phyloP scores from a whole-genome alignment of 495 filamentous ascomycete species.

The Aspergillus sparsus region DNA sequence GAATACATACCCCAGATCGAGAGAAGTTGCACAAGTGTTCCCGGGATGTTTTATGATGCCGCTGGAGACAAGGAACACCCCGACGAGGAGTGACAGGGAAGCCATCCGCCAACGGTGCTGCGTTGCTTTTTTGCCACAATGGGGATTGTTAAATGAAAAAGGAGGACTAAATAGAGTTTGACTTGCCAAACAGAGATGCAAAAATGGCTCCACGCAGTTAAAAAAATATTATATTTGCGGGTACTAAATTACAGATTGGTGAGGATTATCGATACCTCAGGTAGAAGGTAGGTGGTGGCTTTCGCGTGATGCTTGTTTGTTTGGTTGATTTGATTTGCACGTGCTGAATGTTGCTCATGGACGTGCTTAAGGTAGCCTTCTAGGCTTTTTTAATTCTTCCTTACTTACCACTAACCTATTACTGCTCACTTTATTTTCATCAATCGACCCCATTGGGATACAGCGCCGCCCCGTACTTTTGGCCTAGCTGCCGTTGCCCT shows the following conservation, averaged over 20 bases:
- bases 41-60: constrained; percentile 23
- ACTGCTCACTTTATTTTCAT: no score
- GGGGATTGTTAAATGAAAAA: constrained; percentile 10
- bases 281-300: no score
- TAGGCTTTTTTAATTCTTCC: no score
- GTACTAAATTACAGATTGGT: no score
- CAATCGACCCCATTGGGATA: no score
- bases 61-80: constrained; percentile 16
- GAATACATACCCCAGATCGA: constrained; percentile 23
- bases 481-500: neutral
- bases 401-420: no score
- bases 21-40: constrained; percentile 19
- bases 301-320: no score
- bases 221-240: neutral
- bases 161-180: neutral
- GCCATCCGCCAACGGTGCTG: constrained; percentile 16
- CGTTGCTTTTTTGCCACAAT: constrained; percentile 3
- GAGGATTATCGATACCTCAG: no score
- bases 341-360: no score
- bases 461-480: neutral
- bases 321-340: no score
- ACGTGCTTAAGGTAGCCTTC: no score
- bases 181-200: no score
- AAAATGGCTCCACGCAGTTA: neutral
- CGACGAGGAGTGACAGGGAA: constrained; percentile 7